Evolutionary conservation across 75 land plant species (phyloP).

Genomic region (Pinus taeda): DNA sequence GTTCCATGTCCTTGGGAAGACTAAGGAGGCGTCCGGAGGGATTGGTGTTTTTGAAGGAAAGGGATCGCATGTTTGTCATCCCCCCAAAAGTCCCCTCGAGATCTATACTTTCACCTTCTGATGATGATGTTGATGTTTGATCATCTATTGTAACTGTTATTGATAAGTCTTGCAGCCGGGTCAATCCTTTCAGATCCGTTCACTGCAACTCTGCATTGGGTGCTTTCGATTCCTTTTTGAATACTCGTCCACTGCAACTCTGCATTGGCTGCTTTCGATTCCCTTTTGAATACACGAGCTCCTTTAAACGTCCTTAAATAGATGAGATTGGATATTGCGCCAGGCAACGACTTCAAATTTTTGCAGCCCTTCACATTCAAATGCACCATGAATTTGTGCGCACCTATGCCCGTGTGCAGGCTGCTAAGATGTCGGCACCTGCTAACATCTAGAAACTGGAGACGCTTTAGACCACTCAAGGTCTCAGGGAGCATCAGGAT

Average conservation of each 20-base stretch:
- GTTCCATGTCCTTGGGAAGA: background rate
- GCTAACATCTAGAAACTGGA: slow-evolving; percentile 2
- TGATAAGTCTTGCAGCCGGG: background rate
- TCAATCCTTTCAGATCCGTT: background rate
- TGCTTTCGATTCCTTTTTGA: background rate
- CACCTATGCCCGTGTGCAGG: background rate
- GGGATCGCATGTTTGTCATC: background rate
- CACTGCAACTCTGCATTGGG: background rate
- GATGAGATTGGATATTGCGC: background rate
- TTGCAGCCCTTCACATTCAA: background rate
- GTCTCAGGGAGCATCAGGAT: background rate
- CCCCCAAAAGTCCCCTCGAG: background rate
- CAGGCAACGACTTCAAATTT: background rate
- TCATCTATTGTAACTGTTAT: background rate
- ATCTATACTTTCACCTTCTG: no score
- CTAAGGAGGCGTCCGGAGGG: background rate
- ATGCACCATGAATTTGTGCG: background rate
- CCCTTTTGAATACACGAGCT: background rate
- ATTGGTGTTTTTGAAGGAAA: background rate
- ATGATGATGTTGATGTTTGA: background rate
- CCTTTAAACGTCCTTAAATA: background rate
- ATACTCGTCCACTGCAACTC: background rate
- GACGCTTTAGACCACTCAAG: background rate
- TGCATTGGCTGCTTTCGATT: background rate
- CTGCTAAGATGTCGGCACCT: background rate